Evolutionary conservation across 257 asterid species (phyloP), one percentile per base, ranked within the genome.

Genomic region (Nicotiana sylvestris): DNA sequence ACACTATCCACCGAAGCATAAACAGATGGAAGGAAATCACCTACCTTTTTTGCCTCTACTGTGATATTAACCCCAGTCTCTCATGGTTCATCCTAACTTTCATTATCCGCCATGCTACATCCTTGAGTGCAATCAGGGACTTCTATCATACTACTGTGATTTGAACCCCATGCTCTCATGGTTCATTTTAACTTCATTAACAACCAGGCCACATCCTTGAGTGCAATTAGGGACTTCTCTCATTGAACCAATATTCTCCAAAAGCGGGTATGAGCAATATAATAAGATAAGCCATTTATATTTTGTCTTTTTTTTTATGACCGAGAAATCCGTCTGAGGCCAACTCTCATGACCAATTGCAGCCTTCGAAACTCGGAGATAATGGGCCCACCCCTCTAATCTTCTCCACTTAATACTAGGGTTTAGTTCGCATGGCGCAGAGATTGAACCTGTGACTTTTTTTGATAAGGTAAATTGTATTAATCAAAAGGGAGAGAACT

Each of bases 81-180:
- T 10, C 32, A n/a, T 69, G 56, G 77, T n/a, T 55, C 77, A 69
- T 69, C 39, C 56, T 69, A 69, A 69, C 77, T 69, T 37, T 39
- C 78, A 69, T 2, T 39, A 69, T 39, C 57, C 33, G 5, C 57
- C 57, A 39, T 55, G 6, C 17, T 32, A 39, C 33, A 69, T 39
- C 77, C 77, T 68, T 39, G 32, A 37, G 56, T 68, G 30, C 56
- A 68, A 37, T 37, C 77, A 68, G 18, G 77, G 30, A 69, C 56
- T 69, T 68, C 30, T 30, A 39, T 37, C 55, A 1, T 39, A 35
- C 56, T 4, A 68, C 56, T 39, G 18, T 32, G 78, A 70, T 70
- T 70, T 70, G 58, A 70, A 21, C 58, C 57, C 32, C n/a, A 12
- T 15, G 18, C 55, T 68, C 53, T 37, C 30, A 68, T 68, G 55